Evolutionary conservation across 1,139 yeast species (phyloP), one percentile per base, ranked within the genome.

Genomic region (Blastobotrys petasosporus): DNA sequence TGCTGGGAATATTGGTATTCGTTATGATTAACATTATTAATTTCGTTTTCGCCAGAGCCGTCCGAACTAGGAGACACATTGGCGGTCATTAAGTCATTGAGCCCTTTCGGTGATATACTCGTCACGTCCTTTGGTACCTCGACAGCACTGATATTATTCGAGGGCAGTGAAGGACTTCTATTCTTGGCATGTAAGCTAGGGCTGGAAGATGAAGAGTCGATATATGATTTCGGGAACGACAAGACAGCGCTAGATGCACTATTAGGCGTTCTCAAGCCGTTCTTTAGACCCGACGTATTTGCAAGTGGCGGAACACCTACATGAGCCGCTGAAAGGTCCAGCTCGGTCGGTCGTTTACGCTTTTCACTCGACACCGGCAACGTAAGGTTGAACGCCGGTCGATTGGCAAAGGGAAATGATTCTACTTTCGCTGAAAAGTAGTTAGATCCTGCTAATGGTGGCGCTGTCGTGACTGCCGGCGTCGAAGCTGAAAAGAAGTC

Each of bases 381-480:
- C 7, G 25, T 20, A 4, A 20, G 25, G 25, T 20, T 20, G 25
- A 20, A 20, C 25, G 25, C 25, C 7, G 25, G 25, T 20, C 25
- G 25, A 7, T 20, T 20, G 7, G 25, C 25, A 7, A 20, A 20
- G 25, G 25, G 25, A 20, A 20, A 20, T 7, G 25, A 20, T 4
- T 20, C 25, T 20, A 20, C 25, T 20, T 20, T 20, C 7, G 25
- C 25, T 7, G 25, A 20, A 20, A 20, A 20, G 25, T 20, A 20
- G 25, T 20, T 20, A 7, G 25, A 20, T 7, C 25, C 25, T 20
- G 25, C 25, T 20, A 20, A 32, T 16, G 43, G 43, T 11, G 43
- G 43, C 4, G 43, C 43, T 10, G 43, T 40, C 13, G 43, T 12
- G n/a, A 40, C 25, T n/a, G 38, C 42, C 7, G 42, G 37, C 16